These are phyloP conservation scores for Monosporascus sp. DNA, from an alignment of 2,329 filamentous ascomycete genomes.

Conservation along the genomic window DNA sequence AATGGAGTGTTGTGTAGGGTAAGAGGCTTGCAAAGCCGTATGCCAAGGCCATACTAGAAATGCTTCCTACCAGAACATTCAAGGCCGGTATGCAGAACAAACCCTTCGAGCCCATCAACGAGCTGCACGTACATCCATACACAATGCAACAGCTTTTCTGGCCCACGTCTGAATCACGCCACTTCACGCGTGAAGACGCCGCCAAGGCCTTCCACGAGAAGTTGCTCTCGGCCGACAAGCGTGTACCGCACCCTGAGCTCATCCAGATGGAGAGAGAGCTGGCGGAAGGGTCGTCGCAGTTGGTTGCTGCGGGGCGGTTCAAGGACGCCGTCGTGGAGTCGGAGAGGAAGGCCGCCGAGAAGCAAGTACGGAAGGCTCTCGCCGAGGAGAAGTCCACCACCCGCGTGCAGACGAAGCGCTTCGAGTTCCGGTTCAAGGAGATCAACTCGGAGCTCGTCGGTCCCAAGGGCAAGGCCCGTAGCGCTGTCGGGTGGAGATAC, in stretches of 20 bases:
- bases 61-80: conserved; percentile 70
- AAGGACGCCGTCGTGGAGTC: conserved; percentile 31
- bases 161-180: conserved; percentile 57
- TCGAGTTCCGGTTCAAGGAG: conserved; percentile 59
- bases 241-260: conserved; percentile 59
- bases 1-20: conserved; percentile 45
- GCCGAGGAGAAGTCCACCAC: conserved; percentile 33
- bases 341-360: conserved; percentile 36
- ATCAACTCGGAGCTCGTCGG: conserved; percentile 54
- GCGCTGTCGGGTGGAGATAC: conserved; percentile 57
- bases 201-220: conserved; percentile 57
- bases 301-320: conserved; percentile 37
- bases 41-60: conserved; percentile 65
- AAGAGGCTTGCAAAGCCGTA: conserved; percentile 75
- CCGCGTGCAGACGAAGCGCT: conserved; percentile 45
- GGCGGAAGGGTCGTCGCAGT: conserved; percentile 28
- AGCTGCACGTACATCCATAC: conserved; percentile 56
- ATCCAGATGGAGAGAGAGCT: conserved; percentile 49
- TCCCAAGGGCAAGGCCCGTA: conserved; percentile 43
- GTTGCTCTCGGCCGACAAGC: conserved; percentile 55
- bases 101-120: conserved; percentile 58
- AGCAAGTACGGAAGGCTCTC: conserved; percentile 29
- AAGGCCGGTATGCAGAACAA: conserved; percentile 41
- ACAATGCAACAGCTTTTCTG: conserved; percentile 62
- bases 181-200: conserved; percentile 60